Evolutionary conservation across 495 filamentous ascomycete species (phyloP), one percentile per base, ranked within the genome.

Genomic region (Podospora didyma): DNA sequence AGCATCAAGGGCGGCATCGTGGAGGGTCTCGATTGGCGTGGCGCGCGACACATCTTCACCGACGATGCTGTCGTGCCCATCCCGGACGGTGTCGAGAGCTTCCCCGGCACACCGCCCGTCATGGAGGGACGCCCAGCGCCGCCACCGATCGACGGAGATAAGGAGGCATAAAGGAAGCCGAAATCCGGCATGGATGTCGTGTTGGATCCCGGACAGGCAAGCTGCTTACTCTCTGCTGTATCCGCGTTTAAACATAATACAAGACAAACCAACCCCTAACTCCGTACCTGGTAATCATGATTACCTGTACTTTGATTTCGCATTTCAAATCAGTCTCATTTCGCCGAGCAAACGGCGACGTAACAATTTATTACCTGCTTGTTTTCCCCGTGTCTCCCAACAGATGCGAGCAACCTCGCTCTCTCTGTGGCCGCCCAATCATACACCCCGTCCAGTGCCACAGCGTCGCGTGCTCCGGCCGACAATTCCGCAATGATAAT

Each of bases 1-100:
- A 75, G 65, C 58, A 67, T 84, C 24, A 83, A 83, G 62, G 80
- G 75, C 5, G 82, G 81, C 0, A 72, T 76, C 57, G 57, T 84
- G 46, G 68, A 78, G 26, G 77, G 65, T 1, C 54, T 83, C 46
- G 52, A 67, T 3, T 74, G 64, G 65, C 51, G 56, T 1, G 66
- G 67, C 23, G 68, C 75, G 53, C 69, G 60, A 47, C 75, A 77
- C 55, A 76, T 78, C 28, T 78, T 61, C 19, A 63, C 65, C 17
- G 44, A 61, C 37, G 69, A 66, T 16, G 75, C 75, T 3, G 71
- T 78, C 16, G 68, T 86, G 2, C 73, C 76, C 21, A 82, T 85
- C 44, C 83, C 82, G 0, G 74, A 75, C 48, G 79, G 79, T 1
- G 74, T 66, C 1, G 73, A 80, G 63, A 54, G 62, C 23, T 72